Evolutionary conservation across 2,329 filamentous ascomycete species (phyloP), one percentile per base, ranked within the genome.

Genomic region (Plenodomus lindquistii): DNA sequence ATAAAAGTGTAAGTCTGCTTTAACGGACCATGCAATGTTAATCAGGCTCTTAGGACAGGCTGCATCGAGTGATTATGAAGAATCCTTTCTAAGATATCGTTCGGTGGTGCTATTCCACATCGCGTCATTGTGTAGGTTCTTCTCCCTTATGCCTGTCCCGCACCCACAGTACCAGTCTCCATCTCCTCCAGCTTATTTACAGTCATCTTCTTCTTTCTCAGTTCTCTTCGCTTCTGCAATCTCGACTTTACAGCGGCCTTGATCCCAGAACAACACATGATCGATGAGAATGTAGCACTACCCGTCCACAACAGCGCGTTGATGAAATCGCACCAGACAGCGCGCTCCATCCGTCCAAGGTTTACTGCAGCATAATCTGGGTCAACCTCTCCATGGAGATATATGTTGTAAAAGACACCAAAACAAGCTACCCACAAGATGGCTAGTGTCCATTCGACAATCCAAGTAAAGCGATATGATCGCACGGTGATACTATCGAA

Each of bases 391-490:
- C 36, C 41, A 13, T 15, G 22, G 1, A 54, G 8, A 36, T 61
- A 65, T 10, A 50, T 52, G 13, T 41, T 10, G 19, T 60, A 62
- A 40, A 63, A 63, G 4, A 55, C 41, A 3, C 45, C 60, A 18
- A 65, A 65, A 29, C 59, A 50, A 2, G 57, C 60, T 19, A 66
- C 53, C 56, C 61, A 66, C 15, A 63, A 50, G 1, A 65, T 39
- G 16, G 44, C 46, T 7, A 65, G 31, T 4, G 45, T 40, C 49
- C 55, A 66, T 36, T 65, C 61, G 10, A 60, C 48, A 1, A 57
- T 34, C 59, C 59, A 63, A 7, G 50, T 56, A 36, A 62, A 19
- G 18, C 55, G 58, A 40, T 63, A 66, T 38, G 52, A 53, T 18
- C 60, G 61, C 20, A 62, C 44, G 9, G 55, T 62, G 3, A 55